These are phyloP conservation scores for Henningerozyma blattae DNA, from an alignment of 805 yeast genomes.

Conservation along the genomic window DNA sequence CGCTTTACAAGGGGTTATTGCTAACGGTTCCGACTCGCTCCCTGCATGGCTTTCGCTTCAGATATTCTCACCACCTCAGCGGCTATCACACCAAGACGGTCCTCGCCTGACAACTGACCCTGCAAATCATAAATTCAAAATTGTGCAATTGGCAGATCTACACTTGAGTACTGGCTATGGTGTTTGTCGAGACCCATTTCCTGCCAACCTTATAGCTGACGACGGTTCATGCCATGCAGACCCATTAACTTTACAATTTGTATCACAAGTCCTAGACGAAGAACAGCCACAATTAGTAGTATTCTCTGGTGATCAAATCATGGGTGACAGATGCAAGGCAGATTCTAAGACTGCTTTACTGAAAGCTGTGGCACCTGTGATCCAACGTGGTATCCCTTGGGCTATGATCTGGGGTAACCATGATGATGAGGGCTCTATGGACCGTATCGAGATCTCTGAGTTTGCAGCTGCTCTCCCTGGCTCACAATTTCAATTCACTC, in stretches of 20 bases:
- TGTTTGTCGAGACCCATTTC: constrained; percentile 61
- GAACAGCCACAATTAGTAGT: constrained; percentile 83
- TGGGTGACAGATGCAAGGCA: constrained; percentile 58
- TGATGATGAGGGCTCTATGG: constrained; percentile 74
- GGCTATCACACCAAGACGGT: not conserved
- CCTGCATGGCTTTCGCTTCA: not conserved
- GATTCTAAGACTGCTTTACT: constrained; percentile 76
- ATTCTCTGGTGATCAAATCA: constrained; percentile 84
- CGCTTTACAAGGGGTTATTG: constrained; percentile 27
- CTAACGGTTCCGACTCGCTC: no score
- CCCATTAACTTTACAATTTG: constrained; percentile 48
- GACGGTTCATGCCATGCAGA: constrained; percentile 64
- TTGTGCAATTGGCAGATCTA: constrained; percentile 82
- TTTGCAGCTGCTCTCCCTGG: constrained; percentile 51
- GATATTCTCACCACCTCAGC: no score
- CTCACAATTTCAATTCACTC: constrained; percentile 57
- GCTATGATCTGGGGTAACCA: constrained; percentile 88
- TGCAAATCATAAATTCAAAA: constrained; percentile 40
- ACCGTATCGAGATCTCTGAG: constrained; percentile 48
- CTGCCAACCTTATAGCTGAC: constrained; percentile 24
- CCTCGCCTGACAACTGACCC: constrained; percentile 2
- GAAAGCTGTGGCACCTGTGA: constrained; percentile 63
- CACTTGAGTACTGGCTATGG: constrained; percentile 86
- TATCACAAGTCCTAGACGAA: constrained; percentile 49
- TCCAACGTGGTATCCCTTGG: constrained; percentile 61